These are phyloP conservation scores for Cinchona pubescens DNA, from an alignment of 257 asterid genomes.

Conservation along the genomic window DNA sequence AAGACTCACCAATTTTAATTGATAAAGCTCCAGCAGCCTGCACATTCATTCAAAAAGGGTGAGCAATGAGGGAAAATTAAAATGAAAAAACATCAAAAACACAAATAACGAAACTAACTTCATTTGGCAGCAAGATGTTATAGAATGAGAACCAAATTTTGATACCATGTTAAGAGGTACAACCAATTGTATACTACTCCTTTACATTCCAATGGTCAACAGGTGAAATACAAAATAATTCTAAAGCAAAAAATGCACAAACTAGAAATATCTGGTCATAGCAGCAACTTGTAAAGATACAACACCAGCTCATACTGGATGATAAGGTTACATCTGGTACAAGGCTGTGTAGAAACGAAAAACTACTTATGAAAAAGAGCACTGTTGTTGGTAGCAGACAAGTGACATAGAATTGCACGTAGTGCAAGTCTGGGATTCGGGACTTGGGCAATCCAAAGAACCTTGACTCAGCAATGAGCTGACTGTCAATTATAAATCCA, in stretches of 20 bases:
- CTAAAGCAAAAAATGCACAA: neutral
- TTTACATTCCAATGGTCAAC: neutral
- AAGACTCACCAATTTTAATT: slow-evolving; percentile 78
- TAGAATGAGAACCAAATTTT: neutral
- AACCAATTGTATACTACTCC: neutral
- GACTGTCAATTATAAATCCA: neutral
- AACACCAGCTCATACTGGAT: neutral
- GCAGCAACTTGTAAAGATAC: neutral
- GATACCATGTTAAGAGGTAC: neutral
- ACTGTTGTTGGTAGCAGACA: neutral
- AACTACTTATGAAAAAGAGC: neutral
- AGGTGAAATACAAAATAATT: neutral
- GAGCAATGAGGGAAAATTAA: slow-evolving; percentile 1
- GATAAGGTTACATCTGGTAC: neutral
- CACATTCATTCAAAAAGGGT: slow-evolving; percentile 21
- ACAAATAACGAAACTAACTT: slow-evolving; percentile 11
- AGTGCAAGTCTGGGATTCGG: neutral
- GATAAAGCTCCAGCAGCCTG: slow-evolving; percentile 99
- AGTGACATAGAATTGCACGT: neutral
- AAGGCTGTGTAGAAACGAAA: neutral
- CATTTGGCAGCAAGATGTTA: neutral
- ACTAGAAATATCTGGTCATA: neutral
- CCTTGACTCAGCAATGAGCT: neutral
- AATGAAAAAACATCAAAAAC: neutral
- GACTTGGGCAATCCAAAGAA: too few species aligned